Base-by-base conservation (phyloP, 345 rosid genomes). In the Limnanthes douglasii region DNA sequence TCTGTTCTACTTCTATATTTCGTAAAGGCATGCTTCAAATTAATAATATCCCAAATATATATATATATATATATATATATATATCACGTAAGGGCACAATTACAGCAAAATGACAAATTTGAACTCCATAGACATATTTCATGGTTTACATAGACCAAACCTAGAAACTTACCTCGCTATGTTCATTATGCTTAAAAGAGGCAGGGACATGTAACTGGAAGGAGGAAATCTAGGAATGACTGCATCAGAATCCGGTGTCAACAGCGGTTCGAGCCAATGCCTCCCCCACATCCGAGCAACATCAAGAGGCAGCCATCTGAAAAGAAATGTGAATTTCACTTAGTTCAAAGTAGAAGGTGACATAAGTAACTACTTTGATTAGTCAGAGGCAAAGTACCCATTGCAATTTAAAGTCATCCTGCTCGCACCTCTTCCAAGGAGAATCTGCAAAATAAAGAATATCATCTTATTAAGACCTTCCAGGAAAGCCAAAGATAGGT, bases 271-370 rank as follows among this genome's bases (percentile, higher is more conserved):
- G 39, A 90, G 93, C 98, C 98, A 84, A 54, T 90, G 98, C 38
- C 86, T 86, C 21, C 94, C 93, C 98, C 98, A 90, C 85, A 84
- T 90, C 48, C 78, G 69, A 20, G 98, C 96, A 61, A 84, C 84
- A 64, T 90, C 98, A 65, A 78, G 70, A 22, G 98, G 94, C 57
- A 80, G 59, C 96, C 98, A 84, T 65, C 96, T 90, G 59, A 51
- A 46, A 41, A 41, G 48, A 33, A 32, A 8, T 25, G 26, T 32
- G 3, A 23, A 34, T 17, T 12, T 21, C 25, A 26, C 11, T 26
- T 9, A 25, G 45, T 21, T 34, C 4, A 11, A 51, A 42, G 21
- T 34, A 52, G 31, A 20, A 13, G 13, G 15, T 10, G 30, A 35
- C n/a, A 48, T 24, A 18, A 36, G 21, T 15, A 8, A 8, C 9